These are phyloP conservation scores for Huntiella savannae DNA, from an alignment of 2,329 filamentous ascomycete genomes.

Conservation along the genomic window DNA sequence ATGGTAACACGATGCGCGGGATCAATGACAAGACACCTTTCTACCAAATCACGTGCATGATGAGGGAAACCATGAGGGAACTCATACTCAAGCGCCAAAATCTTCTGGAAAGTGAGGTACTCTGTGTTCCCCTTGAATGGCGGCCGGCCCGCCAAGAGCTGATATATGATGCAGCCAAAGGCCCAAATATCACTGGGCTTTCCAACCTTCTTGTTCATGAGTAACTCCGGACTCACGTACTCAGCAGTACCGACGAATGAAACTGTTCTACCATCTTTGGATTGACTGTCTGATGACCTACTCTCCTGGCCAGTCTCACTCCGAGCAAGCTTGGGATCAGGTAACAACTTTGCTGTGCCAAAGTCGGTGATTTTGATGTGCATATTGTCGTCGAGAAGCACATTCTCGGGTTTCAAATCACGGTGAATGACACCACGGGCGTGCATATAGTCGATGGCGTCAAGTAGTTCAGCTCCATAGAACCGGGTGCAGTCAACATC, in stretches of 20 bases:
- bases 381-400: conserved; percentile 86
- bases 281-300: conserved; percentile 13
- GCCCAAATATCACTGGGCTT: conserved; percentile 97
- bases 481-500: conserved; percentile 88
- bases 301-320: not conserved
- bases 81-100: conserved; percentile 81
- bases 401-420: conserved; percentile 92
- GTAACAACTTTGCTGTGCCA: conserved; percentile 83
- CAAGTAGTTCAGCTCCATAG: conserved; percentile 88
- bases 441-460: conserved; percentile 95
- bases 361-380: conserved; percentile 98
- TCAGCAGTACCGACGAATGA: conserved; percentile 97
- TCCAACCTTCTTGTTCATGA: conserved; percentile 91
- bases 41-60: conserved; percentile 72
- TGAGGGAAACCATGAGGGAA: conserved; percentile 79
- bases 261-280: conserved; percentile 51
- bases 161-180: conserved; percentile 95
- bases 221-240: conserved; percentile 92
- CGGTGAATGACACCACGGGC: conserved; percentile 87
- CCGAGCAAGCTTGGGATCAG: not conserved
- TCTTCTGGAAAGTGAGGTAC: conserved; percentile 96
- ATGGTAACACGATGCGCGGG: conserved; percentile 68
- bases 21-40: conserved; percentile 76
- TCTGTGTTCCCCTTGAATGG: conserved; percentile 94
- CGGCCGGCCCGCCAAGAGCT: conserved; percentile 82